phyloP scores from a whole-genome alignment of 352 stramenopile species.

The Phytophthora agathidicida region DNA sequence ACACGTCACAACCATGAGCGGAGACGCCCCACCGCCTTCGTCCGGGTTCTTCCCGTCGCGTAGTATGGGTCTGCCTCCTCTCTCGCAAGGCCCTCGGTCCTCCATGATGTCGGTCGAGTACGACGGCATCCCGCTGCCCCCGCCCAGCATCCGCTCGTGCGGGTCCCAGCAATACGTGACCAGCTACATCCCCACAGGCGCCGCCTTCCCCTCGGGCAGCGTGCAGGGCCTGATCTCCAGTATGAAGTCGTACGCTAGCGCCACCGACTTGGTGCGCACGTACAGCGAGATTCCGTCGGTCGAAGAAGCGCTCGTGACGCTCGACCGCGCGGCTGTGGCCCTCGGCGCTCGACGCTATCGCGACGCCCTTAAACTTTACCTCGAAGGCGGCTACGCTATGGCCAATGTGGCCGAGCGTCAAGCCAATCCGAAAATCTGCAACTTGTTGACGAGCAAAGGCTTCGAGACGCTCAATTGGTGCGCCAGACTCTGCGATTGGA shows the following conservation, averaged over 20 bases:
- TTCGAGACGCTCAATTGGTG: conserved; percentile 91
- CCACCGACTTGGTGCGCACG: conserved; percentile 73
- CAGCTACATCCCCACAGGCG: conserved; percentile 74
- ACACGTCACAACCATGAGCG: conserved; percentile 20
- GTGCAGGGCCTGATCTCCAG: conserved; percentile 81
- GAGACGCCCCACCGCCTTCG: conserved; percentile 25
- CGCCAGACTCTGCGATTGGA: conserved; percentile 79
- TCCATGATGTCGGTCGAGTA: conserved; percentile 70
- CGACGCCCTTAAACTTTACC: conserved; percentile 81
- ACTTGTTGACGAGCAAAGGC: conserved; percentile 84
- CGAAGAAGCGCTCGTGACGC: conserved; percentile 75
- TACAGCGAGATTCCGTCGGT: conserved; percentile 80
- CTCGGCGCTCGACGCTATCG: conserved; percentile 71
- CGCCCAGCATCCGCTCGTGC: conserved; percentile 71
- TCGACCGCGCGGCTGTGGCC: conserved; percentile 71
- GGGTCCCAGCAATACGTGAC: conserved; percentile 80
- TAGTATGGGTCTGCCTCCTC: conserved; percentile 33
- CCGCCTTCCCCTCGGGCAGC: conserved; percentile 58
- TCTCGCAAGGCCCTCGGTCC: conserved; percentile 42
- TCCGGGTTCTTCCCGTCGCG: conserved; percentile 27
- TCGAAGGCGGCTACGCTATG: conserved; percentile 87
- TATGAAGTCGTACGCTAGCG: conserved; percentile 80
- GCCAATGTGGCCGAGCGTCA: conserved; percentile 82
- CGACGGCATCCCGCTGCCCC: conserved; percentile 62
- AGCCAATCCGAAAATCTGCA: conserved; percentile 83